Evolutionary conservation across 2,329 filamentous ascomycete species (phyloP).

Genomic region (Davidsoniella australis): DNA sequence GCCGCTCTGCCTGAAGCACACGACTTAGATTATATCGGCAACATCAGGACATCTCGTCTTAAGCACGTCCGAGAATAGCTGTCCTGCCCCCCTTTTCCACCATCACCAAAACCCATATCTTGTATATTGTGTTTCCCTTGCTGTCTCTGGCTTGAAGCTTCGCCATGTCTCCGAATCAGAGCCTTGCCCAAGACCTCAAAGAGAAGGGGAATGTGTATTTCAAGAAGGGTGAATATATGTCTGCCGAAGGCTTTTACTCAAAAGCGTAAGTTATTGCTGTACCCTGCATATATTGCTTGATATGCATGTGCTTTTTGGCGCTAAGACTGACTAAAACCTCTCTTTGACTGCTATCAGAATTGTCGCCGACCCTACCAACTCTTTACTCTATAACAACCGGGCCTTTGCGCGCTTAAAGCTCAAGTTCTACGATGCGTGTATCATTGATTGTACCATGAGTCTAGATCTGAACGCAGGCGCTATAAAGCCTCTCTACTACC

Average conservation of each 20-base stretch:
- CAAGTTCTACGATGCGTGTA: constrained; percentile 52
- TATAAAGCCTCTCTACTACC: constrained; percentile 72
- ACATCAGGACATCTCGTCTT: no score
- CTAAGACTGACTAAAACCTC: not conserved
- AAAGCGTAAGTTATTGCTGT: constrained; percentile 37
- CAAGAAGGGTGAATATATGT: constrained; percentile 43
- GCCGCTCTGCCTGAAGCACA: no score
- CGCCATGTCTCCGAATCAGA: constrained; percentile 2
- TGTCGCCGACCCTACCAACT: constrained; percentile 59
- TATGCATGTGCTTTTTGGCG: not conserved
- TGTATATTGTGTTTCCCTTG: no score
- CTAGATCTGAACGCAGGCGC: constrained; percentile 47
- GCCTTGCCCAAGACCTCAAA: constrained; percentile 28
- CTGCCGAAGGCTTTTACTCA: constrained; percentile 54
- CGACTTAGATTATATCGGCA: no score
- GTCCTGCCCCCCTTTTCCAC: no score
- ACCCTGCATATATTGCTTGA: not conserved
- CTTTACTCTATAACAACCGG: constrained; percentile 74
- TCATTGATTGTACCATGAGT: constrained; percentile 60
- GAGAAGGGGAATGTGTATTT: constrained; percentile 49
- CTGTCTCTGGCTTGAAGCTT: not conserved
- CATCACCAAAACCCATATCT: no score
- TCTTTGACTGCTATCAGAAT: constrained; percentile 33
- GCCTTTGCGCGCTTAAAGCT: constrained; percentile 69
- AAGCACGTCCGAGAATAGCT: no score